phyloP scores from a whole-genome alignment of 345 rosid genomes.

The Citrus inodora region DNA sequence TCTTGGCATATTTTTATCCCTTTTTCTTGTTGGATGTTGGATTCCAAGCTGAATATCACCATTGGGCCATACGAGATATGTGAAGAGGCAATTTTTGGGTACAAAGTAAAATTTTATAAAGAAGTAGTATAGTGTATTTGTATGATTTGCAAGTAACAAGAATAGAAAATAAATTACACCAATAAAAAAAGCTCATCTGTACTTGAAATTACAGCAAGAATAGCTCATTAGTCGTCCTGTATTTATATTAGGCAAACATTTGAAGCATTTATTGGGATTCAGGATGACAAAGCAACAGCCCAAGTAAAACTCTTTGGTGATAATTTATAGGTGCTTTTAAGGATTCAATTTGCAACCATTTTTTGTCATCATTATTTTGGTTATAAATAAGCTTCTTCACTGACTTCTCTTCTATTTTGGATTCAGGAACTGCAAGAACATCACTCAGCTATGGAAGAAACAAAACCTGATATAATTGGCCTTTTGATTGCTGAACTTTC shows the following conservation, averaged over 20 bases:
- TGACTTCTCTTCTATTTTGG: constrained; percentile 7
- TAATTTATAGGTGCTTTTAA: constrained; percentile 45
- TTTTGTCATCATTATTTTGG: background rate
- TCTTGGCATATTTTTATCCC: background rate
- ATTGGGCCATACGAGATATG: constrained; percentile 93
- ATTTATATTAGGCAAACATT: constrained; percentile 60
- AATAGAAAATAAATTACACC: background rate
- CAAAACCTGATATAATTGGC: constrained; percentile 94
- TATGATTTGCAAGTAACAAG: background rate
- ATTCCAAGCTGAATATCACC: constrained; percentile 86
- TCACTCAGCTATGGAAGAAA: constrained; percentile 88
- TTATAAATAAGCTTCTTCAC: background rate
- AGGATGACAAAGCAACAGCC: too few species aligned
- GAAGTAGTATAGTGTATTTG: background rate
- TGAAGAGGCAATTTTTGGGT: constrained; percentile 80
- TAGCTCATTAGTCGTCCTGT: background rate
- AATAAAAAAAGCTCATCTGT: too few species aligned
- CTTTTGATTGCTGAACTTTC: constrained; percentile 84
- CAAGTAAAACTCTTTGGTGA: too few species aligned
- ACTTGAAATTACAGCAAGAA: too few species aligned
- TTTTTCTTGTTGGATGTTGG: constrained; percentile 38
- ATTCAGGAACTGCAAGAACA: constrained; percentile 86
- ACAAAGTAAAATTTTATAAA: constrained; percentile 54
- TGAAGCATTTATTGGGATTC: constrained; percentile 70
- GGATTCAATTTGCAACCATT: too few species aligned